phyloP scores from a whole-genome alignment of 495 filamentous ascomycete species.

The Xylaria flabelliformis region DNA sequence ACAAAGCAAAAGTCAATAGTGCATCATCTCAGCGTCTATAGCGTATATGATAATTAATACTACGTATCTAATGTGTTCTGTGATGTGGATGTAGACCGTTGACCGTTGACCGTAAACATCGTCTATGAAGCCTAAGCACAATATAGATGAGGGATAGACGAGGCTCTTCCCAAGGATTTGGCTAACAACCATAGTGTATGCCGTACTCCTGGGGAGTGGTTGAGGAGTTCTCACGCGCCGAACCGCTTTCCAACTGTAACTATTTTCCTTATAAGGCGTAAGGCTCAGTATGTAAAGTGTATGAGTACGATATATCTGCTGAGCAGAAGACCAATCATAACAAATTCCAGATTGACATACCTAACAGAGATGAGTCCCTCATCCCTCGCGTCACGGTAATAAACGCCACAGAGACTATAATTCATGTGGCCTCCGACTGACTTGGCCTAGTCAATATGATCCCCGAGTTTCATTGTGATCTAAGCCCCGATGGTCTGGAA shows the following conservation, averaged over 20 bases:
- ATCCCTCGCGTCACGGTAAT: not conserved
- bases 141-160: not conserved
- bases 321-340: no score
- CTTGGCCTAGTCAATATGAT: not conserved
- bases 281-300: not conserved
- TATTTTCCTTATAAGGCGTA: not conserved
- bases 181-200: not conserved
- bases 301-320: no score
- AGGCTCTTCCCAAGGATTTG: not conserved
- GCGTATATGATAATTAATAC: not conserved
- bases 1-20: slow-evolving; percentile 9
- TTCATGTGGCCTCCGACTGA: not conserved
- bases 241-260: not conserved
- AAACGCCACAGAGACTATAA: not conserved
- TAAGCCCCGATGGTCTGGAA: slow-evolving; percentile 1
- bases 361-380: not conserved
- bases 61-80: not conserved
- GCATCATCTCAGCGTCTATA: not conserved
- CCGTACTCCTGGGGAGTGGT: not conserved
- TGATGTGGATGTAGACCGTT: not conserved
- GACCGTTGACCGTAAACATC: not conserved
- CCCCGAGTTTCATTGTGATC: not conserved
- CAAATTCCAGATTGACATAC: no score
- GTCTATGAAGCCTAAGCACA: not conserved
- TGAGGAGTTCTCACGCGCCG: not conserved